These are phyloP conservation scores for Neurospora sp. DNA, from an alignment of 495 filamentous ascomycete genomes.

Conservation along the genomic window DNA sequence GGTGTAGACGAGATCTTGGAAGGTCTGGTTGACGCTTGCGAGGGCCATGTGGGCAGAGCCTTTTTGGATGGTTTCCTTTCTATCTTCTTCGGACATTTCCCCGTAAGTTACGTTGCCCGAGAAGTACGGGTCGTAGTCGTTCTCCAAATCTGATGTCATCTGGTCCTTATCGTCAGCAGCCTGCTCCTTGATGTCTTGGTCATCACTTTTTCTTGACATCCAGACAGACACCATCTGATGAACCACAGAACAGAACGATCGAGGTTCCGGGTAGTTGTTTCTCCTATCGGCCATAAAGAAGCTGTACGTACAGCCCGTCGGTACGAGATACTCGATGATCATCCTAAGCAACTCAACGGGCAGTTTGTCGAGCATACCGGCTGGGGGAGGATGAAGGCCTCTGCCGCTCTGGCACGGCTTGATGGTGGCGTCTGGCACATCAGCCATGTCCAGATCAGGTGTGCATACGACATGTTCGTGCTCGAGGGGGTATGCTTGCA, in stretches of 20 bases:
- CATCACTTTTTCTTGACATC: background rate
- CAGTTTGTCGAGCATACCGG: background rate
- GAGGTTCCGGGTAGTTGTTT: background rate
- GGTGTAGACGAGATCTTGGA: background rate
- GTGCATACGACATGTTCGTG: background rate
- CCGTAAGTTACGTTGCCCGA: too few relatives aligned
- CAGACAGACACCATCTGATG: background rate
- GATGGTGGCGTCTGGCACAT: background rate
- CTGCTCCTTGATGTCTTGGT: background rate
- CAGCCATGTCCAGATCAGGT: background rate
- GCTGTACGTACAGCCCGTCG: background rate
- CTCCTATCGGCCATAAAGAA: background rate
- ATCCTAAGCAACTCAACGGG: background rate
- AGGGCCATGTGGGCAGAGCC: background rate
- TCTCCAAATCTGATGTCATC: background rate
- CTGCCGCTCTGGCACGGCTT: background rate
- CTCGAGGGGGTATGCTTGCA: background rate
- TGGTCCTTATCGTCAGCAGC: background rate
- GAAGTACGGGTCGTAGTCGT: background rate
- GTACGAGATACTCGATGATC: background rate
- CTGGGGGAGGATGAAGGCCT: background rate
- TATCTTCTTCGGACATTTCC: background rate
- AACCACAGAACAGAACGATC: background rate
- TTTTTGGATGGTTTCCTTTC: background rate
- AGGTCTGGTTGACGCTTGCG: background rate